Evolutionary conservation across 352 stramenopile species (phyloP).

Genomic region (Globisporangium heterothallicum): DNA sequence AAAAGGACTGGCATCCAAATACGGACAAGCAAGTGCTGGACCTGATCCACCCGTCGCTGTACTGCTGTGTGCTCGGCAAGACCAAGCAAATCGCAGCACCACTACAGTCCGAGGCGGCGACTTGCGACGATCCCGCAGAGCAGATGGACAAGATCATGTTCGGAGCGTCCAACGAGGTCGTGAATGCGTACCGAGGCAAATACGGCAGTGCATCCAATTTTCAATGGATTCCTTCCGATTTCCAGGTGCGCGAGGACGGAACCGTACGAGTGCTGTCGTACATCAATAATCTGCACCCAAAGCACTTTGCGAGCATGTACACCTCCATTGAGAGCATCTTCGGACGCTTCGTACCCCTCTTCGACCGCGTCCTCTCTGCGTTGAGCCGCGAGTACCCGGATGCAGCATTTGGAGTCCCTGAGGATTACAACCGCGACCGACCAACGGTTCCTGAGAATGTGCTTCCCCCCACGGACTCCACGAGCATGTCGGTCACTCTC

Average conservation of each 20-base stretch:
- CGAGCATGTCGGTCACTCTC: constrained; percentile 7
- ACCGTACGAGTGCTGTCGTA: constrained; percentile 27
- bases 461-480: not conserved
- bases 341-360: constrained; percentile 29
- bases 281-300: constrained; percentile 53
- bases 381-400: not conserved
- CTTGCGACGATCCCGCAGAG: constrained; percentile 8
- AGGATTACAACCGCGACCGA: constrained; percentile 11
- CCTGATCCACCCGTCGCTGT: constrained; percentile 58
- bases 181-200: constrained; percentile 11
- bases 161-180: constrained; percentile 8
- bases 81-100: constrained; percentile 12
- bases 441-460: constrained; percentile 11
- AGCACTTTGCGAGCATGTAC: constrained; percentile 21
- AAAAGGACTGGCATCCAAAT: constrained; percentile 55
- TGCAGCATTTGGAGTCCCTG: not conserved
- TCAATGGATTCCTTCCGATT: constrained; percentile 39
- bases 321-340: constrained; percentile 27
- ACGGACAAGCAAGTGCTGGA: constrained; percentile 45
- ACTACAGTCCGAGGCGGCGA: not conserved
- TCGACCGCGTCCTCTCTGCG: constrained; percentile 23
- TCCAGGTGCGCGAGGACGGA: constrained; percentile 17
- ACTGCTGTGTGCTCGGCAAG: constrained; percentile 40
- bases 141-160: constrained; percentile 33
- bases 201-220: constrained; percentile 11